Base-by-base conservation (phyloP, 139 green algal genomes). In the Spirogloea muscicola region DNA sequence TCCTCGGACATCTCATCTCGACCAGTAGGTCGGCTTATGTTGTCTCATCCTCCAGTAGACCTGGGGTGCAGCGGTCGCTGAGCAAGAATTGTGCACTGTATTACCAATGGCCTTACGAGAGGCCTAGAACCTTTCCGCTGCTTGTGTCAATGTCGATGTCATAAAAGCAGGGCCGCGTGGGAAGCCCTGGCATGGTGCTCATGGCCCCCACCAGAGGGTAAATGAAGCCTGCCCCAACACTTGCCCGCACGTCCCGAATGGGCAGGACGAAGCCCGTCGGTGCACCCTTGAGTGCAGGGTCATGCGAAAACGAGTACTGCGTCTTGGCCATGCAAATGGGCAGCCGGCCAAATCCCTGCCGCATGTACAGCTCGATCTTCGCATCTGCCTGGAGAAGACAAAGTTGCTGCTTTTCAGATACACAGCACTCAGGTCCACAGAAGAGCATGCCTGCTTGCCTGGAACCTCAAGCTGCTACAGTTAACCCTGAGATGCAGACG, bases 241-340 rank as follows among this genome's bases (percentile, higher is more conserved):
- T 88, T 2, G 88, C 91, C 0, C 91, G 76, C 3, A 98, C 65
- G 66, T 98, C 93, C 5, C 82, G 72, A 74, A 99, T 94, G 1
- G 88, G 90, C 59, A 99, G 84, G 10, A 80, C 84, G 77, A 98
- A 98, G 27, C 93, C 95, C 3, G 52, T 62, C 0, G 77, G 77
- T 3, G 81, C 81, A 69, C 87, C 91, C 75, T 96, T 96, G 10
- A 84, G 37, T 6, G 60, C 81, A 36, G 91, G 77, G 68, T 96
- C 88, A 59, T 92, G 82, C 42, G 82, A 91, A 84, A 97, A 97
- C 51, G 85, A 92, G 87, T 97, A 97, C 83, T 96, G 94, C 51
- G 95, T 99, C 84, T 99, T 99, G 55, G 95, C 95, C 90, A 98
- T 98, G 87, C 95, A 99, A 64, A 99, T 94, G 46, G 95, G 95